These are phyloP conservation scores for Boletus albobrunnescens DNA, from an alignment of 1,284 basidiomycete genomes.

Conservation along the genomic window DNA sequence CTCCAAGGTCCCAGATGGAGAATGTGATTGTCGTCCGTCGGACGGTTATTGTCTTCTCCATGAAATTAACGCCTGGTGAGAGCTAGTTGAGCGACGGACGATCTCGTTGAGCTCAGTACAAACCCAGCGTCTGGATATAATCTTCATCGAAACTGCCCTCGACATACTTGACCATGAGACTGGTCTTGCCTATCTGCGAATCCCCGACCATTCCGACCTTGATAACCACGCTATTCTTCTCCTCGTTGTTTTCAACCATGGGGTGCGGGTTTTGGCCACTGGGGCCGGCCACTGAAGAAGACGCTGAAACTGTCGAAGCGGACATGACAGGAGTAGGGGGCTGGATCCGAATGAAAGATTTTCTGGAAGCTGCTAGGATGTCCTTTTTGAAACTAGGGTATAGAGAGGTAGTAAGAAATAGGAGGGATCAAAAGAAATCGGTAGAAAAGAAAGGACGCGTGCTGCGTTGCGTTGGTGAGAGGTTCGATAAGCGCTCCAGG, in stretches of 20 bases:
- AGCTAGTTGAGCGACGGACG: constrained; percentile 12
- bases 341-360: constrained; percentile 17
- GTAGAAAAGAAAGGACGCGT: constrained; percentile 43
- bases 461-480: constrained; percentile 36
- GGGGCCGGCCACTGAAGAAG: constrained; percentile 45
- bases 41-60: constrained; percentile 98
- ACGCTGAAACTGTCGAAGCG: constrained; percentile 43
- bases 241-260: constrained; percentile 60
- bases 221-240: constrained; percentile 89
- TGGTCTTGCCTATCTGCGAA: constrained; percentile 97
- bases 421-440: constrained; percentile 24
- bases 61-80: constrained; percentile 88
- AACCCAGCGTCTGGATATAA: constrained; percentile 97
- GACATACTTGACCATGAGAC: constrained; percentile 97
- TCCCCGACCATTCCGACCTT: constrained; percentile 99
- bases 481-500: constrained; percentile 35
- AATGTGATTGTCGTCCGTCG: constrained; percentile 98
- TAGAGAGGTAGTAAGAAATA: constrained; percentile 26
- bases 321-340: constrained; percentile 37
- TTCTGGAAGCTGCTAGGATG: constrained; percentile 21
- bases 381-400: constrained; percentile 28
- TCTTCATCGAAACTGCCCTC: constrained; percentile 98
- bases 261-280: constrained; percentile 50
- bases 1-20: constrained; percentile 98
- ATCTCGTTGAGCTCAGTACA: constrained; percentile 25